Conservation (phyloP, 805 yeast genomes). For the Ogataea ramenticola region DNA sequence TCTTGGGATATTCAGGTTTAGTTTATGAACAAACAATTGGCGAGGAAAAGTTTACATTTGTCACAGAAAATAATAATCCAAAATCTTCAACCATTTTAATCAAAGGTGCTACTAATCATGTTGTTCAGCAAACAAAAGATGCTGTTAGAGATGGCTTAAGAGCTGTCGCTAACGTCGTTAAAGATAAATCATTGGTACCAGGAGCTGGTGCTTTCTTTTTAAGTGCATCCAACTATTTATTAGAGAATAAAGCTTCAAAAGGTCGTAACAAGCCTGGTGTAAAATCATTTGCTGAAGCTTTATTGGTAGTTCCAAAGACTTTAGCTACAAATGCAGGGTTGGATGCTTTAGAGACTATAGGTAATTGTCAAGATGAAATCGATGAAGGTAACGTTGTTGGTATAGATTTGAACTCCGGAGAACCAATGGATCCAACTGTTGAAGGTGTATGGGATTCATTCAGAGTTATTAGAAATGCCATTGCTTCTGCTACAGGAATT, state of each 20-base stretch:
- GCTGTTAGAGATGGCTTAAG: constrained; percentile 97
- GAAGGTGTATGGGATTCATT: constrained; percentile 97
- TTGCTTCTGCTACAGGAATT: constrained; percentile 88
- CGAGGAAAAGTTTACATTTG: constrained; percentile 95
- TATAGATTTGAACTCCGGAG: constrained; percentile 84
- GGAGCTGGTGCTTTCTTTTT: constrained; percentile 97
- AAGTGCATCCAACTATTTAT: constrained; percentile 66
- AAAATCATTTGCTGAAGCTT: constrained; percentile 88
- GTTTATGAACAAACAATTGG: constrained; percentile 92
- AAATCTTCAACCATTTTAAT: constrained; percentile 87
- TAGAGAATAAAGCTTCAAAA: constrained; percentile 50
- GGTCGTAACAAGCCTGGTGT: constrained; percentile 89
- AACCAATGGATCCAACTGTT: constrained; percentile 88
- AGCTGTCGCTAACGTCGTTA: constrained; percentile 85
- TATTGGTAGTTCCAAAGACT: constrained; percentile 88
- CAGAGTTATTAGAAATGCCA: constrained; percentile 88
- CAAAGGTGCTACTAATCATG: constrained; percentile 87
- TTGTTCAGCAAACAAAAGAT: constrained; percentile 87
- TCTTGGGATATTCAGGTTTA: constrained; percentile 82
- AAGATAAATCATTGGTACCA: constrained; percentile 80
- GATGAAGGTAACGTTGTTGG: constrained; percentile 82
- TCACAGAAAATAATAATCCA: constrained; percentile 85
- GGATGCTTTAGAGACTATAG: constrained; percentile 84
- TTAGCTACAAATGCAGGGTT: constrained; percentile 87
- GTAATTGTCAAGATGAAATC: constrained; percentile 84